Conservation (phyloP, 371 early-diverging fungal genomes). For the Lichtheimia hyalospora region DNA sequence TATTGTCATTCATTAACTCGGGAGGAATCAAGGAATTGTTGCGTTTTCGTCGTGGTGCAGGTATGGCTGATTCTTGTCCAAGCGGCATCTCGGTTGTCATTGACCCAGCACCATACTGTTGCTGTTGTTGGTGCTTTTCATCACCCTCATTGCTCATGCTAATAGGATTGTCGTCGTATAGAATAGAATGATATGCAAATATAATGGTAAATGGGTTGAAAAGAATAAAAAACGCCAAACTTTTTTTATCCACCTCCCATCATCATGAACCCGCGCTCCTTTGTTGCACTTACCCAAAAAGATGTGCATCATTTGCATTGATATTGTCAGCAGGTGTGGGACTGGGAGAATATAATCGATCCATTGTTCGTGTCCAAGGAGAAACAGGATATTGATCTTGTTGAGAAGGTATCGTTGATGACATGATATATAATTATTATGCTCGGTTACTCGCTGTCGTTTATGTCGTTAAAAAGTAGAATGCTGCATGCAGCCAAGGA, state of each 20-base stretch:
- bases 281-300: constrained; percentile 2
- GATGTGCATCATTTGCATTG: not conserved
- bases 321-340: not conserved
- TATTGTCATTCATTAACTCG: constrained; percentile 36
- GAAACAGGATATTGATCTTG: constrained; percentile 7
- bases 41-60: constrained; percentile 32
- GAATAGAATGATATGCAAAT: not conserved
- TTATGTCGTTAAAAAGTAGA: not conserved
- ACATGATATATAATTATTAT: no score
- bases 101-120: constrained; percentile 1
- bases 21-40: constrained; percentile 43
- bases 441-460: not conserved
- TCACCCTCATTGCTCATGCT: constrained; percentile 1
- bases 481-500: constrained; percentile 1
- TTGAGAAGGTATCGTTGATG: no score
- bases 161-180: not conserved
- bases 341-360: constrained; percentile 2
- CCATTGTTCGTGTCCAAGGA: constrained; percentile 16
- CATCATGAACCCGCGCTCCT: not conserved
- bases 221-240: not conserved
- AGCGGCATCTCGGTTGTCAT: constrained; percentile 23
- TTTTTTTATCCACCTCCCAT: no score
- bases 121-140: constrained; percentile 1
- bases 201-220: not conserved
- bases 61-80: constrained; percentile 27